These are phyloP conservation scores for Hemerocallis citrina DNA, from an alignment of 106 monocot species.

Conservation along the genomic window DNA sequence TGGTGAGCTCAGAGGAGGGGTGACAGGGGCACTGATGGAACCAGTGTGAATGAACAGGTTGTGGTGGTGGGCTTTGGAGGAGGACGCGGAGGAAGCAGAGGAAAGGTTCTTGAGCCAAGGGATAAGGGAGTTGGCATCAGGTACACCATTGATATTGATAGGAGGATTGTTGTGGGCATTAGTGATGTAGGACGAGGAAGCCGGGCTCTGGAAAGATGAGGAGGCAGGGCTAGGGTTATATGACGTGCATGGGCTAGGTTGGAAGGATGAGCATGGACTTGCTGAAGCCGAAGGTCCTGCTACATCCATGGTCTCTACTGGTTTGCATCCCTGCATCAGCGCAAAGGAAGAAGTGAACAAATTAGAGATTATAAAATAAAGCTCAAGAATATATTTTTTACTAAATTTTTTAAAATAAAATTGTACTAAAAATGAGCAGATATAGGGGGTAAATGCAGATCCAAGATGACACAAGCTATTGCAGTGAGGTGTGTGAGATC, in stretches of 20 bases:
- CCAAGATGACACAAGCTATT: background rate
- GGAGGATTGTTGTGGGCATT: constrained; percentile 13
- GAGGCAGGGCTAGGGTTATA: constrained; percentile 58
- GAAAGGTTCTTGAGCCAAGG: constrained; percentile 91
- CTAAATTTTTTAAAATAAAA: background rate
- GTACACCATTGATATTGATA: background rate
- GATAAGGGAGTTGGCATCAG: constrained; percentile 47
- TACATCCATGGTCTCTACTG: constrained; percentile 38
- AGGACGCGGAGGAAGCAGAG: constrained; percentile 34
- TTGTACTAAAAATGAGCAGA: background rate
- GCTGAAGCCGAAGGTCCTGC: constrained; percentile 51
- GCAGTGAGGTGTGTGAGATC: background rate
- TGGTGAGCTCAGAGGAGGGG: constrained; percentile 65
- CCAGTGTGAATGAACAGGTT: constrained; percentile 43
- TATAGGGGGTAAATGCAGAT: background rate
- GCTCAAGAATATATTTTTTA: no score
- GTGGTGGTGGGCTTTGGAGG: constrained; percentile 26
- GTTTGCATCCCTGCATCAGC: constrained; percentile 61
- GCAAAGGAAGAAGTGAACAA: background rate
- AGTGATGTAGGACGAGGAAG: constrained; percentile 47
- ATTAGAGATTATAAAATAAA: background rate
- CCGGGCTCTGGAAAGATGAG: constrained; percentile 59
- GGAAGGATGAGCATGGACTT: constrained; percentile 76
- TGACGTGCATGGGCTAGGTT: constrained; percentile 63
- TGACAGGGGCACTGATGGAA: constrained; percentile 71